phyloP scores from a whole-genome alignment of 1,284 basidiomycete genomes.

The Apiotrichum siamense region DNA sequence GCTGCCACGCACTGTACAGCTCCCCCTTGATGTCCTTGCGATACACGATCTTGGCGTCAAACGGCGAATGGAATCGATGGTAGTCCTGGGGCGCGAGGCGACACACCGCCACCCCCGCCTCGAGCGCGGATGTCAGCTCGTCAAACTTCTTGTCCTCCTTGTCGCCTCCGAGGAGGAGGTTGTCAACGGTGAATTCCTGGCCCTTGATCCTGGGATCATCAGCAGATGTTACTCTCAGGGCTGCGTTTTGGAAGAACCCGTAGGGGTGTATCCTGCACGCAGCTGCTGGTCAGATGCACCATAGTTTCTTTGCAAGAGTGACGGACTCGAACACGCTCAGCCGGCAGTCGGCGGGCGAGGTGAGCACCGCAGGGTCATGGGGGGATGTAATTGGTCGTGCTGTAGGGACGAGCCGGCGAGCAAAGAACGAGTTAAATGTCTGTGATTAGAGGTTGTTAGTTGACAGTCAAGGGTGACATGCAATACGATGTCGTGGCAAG shows the following conservation, averaged over 20 bases:
- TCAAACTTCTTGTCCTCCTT: constrained; percentile 52
- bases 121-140: constrained; percentile 18
- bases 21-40: constrained; percentile 49
- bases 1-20: constrained; percentile 37
- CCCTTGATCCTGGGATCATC: constrained; percentile 61
- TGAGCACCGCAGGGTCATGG: constrained; percentile 55
- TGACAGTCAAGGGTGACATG: background rate
- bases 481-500: too few species aligned
- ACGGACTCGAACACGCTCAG: constrained; percentile 62
- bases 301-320: constrained; percentile 60
- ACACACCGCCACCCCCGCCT: constrained; percentile 23
- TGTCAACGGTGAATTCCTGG: constrained; percentile 60
- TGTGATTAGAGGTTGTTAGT: constrained; percentile 7
- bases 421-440: constrained; percentile 80
- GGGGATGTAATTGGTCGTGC: constrained; percentile 62
- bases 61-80: constrained; percentile 75
- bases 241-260: background rate
- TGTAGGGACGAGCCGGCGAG: constrained; percentile 58
- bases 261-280: too few species aligned
- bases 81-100: constrained; percentile 76
- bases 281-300: too few species aligned
- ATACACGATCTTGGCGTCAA: constrained; percentile 56
- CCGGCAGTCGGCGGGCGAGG: constrained; percentile 68
- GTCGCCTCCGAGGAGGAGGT: constrained; percentile 54
- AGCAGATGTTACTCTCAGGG: background rate